Conservation (phyloP, 495 filamentous ascomycete genomes). For the Tuber borchii region DNA sequence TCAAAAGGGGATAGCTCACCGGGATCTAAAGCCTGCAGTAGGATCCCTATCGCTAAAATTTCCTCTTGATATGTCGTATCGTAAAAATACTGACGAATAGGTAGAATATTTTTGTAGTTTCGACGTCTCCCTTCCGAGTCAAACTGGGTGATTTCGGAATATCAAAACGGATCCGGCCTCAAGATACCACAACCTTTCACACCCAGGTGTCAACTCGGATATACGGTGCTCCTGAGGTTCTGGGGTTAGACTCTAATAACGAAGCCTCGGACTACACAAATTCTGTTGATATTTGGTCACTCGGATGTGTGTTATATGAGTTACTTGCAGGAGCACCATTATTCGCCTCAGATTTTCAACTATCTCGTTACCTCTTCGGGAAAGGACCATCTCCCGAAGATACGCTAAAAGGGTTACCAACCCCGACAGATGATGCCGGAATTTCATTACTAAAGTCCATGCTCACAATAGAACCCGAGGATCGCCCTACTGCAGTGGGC, state of each 20-base stretch:
- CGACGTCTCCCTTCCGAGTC: conserved; percentile 11
- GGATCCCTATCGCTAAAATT: neutral
- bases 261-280: conserved; percentile 20
- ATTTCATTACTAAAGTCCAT: conserved; percentile 1
- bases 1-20: conserved; percentile 12
- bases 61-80: conserved; percentile 49
- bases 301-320: conserved; percentile 23
- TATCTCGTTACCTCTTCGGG: neutral
- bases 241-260: conserved; percentile 5
- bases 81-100: neutral
- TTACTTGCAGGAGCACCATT: neutral
- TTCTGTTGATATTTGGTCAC: conserved; percentile 30
- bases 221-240: conserved; percentile 22
- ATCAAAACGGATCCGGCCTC: conserved; percentile 9
- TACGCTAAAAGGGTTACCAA: neutral
- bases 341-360: neutral
- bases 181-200: conserved; percentile 3
- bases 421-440: neutral
- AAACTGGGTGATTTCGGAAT: conserved; percentile 25
- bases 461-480: neutral
- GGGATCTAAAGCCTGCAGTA: conserved; percentile 17
- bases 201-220: conserved; percentile 11
- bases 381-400: neutral
- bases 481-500: neutral
- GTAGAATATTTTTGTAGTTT: conserved; percentile 18